Evolutionary conservation across 2,329 filamentous ascomycete genomes (phyloP).

Genomic region (Fusarium anguioides): DNA sequence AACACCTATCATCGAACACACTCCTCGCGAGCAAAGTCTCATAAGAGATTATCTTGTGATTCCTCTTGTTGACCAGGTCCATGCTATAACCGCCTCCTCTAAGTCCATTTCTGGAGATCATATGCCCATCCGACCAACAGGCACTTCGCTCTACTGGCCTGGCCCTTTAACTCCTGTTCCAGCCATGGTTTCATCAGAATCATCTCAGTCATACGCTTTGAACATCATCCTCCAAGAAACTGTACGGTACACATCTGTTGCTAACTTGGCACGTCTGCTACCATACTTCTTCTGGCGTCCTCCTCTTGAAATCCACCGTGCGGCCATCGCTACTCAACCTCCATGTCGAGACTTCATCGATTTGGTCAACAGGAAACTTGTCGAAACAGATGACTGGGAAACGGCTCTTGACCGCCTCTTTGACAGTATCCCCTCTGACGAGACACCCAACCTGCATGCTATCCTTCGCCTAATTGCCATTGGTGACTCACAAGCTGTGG

Average conservation of each 20-base stretch:
- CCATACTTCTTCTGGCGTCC: constrained; percentile 55
- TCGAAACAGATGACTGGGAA: constrained; percentile 22
- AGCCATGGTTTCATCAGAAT: constrained; percentile 31
- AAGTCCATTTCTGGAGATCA: not conserved
- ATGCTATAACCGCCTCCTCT: constrained; percentile 37
- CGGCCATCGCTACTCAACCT: constrained; percentile 37
- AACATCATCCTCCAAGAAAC: constrained; percentile 35
- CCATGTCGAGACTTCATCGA: constrained; percentile 27
- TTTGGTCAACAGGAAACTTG: constrained; percentile 44
- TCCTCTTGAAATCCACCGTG: constrained; percentile 45
- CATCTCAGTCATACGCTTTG: constrained; percentile 37
- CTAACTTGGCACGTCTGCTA: constrained; percentile 46
- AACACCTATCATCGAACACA: constrained; percentile 38
- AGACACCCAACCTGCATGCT: constrained; percentile 43
- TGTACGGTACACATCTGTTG: constrained; percentile 35
- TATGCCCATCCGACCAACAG: constrained; percentile 31
- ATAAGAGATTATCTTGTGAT: constrained; percentile 31
- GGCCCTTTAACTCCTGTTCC: constrained; percentile 44
- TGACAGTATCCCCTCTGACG: constrained; percentile 19
- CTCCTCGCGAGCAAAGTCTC: constrained; percentile 31
- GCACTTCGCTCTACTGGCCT: constrained; percentile 42
- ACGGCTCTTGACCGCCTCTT: constrained; percentile 31
- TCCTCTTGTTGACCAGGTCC: constrained; percentile 45
- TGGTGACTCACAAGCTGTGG: constrained; percentile 46
- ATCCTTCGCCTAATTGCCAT: constrained; percentile 48